Percentiles rank a stretch among this genome's conserved stretches.
phyloP scores from a whole-genome alignment of 768 basidiomycete genomes.

The Brasilioporus rufonigricans region DNA sequence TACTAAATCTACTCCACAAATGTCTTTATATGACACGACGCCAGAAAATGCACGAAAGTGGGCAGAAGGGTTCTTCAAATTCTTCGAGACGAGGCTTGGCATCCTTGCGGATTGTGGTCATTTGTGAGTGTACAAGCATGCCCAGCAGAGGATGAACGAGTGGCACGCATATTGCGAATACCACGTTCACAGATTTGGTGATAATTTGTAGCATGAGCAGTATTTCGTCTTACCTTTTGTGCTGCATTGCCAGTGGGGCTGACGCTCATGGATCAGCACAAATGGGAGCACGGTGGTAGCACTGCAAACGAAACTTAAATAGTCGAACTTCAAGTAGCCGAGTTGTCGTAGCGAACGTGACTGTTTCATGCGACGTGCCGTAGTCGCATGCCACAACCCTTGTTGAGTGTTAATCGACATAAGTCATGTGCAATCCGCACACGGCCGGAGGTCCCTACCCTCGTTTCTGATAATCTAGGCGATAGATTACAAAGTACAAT shows the following conservation, averaged over 20 bases:
- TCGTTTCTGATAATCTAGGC: too few species aligned
- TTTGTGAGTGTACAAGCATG: constrained; percentile 36
- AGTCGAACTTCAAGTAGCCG: neutral
- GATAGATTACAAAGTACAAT: too few species aligned
- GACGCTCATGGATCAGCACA: constrained; percentile 1
- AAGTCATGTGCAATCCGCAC: too few species aligned
- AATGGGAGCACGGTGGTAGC: constrained; percentile 1
- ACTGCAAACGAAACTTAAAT: neutral
- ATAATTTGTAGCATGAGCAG: constrained; percentile 2
- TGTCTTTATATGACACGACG: constrained; percentile 54
- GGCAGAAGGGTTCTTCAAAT: constrained; percentile 52
- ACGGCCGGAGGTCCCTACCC: too few species aligned
- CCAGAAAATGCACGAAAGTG: constrained; percentile 47
- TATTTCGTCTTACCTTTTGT: neutral
- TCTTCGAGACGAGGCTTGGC: constrained; percentile 51
- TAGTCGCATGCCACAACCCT: too few species aligned
- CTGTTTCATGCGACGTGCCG: too few species aligned
- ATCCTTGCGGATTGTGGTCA: constrained; percentile 53
- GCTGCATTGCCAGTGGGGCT: neutral
- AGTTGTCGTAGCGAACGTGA: neutral
- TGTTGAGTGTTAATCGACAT: too few species aligned
- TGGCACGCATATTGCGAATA: neutral
- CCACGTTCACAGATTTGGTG: constrained; percentile 5
- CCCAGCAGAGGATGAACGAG: neutral
- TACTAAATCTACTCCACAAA: constrained; percentile 33